Evolutionary conservation across 139 green algal species (phyloP).

Genomic region (Mychonastes homosphaera): DNA sequence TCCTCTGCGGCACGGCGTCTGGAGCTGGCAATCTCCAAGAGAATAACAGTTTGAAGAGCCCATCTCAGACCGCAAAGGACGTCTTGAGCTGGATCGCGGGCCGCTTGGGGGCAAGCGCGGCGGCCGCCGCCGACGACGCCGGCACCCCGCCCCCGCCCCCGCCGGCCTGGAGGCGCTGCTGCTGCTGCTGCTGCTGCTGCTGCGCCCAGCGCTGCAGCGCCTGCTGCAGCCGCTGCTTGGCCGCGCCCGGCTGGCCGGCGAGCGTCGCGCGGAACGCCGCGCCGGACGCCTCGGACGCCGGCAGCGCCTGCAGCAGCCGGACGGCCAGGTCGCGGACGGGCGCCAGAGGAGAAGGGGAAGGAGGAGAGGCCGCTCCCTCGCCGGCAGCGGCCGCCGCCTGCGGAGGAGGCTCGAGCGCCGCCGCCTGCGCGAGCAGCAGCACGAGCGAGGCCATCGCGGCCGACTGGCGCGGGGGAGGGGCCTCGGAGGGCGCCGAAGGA

Average conservation of each 20-base stretch:
- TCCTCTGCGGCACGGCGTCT: no score
- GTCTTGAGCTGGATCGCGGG: conserved; percentile 34
- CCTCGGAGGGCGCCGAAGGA: not conserved
- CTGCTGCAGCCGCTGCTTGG: conserved; percentile 40
- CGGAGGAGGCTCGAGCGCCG: conserved; percentile 10
- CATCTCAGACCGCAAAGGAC: conserved; percentile 28
- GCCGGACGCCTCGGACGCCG: conserved; percentile 13
- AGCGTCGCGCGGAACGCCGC: conserved; percentile 33
- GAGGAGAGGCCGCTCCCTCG: no score
- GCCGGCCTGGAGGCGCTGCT: not conserved
- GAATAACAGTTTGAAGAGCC: no score
- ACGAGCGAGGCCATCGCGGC: conserved; percentile 32
- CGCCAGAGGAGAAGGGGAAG: conserved; percentile 5
- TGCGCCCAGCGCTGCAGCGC: not conserved
- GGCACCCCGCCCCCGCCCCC: not conserved
- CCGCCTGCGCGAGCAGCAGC: conserved; percentile 33
- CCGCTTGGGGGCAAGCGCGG: conserved; percentile 1
- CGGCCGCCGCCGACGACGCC: not conserved
- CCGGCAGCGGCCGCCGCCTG: not conserved
- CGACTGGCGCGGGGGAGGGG: not conserved
- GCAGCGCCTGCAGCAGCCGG: conserved; percentile 34
- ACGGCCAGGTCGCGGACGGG: conserved; percentile 33
- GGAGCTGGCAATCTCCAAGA: no score
- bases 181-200: not conserved
- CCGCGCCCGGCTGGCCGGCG: conserved; percentile 20